These are phyloP conservation scores for Rubia occidens DNA, from an alignment of 305 asterid species.

Conservation along the genomic window DNA sequence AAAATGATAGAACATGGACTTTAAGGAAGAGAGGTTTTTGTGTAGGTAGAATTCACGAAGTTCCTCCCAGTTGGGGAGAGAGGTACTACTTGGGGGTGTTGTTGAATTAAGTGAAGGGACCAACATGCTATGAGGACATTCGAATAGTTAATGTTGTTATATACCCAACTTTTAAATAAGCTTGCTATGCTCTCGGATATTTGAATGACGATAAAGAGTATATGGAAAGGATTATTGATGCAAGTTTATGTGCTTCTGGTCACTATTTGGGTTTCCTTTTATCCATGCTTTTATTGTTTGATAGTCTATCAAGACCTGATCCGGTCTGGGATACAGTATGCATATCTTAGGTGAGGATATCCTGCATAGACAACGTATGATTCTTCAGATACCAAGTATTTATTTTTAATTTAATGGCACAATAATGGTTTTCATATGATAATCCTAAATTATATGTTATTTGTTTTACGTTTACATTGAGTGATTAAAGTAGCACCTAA, in stretches of 20 bases:
- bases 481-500: too few relatives aligned
- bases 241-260: not conserved
- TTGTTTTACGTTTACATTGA: too few relatives aligned
- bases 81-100: not conserved
- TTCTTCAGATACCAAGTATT: not conserved
- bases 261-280: not conserved
- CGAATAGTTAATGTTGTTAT: not conserved
- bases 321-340: not conserved
- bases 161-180: not conserved
- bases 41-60: not conserved
- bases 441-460: too few relatives aligned
- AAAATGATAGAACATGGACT: not conserved
- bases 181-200: not conserved
- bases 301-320: not conserved
- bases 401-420: too few relatives aligned
- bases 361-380: not conserved
- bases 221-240: not conserved
- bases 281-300: not conserved
- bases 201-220: constrained; percentile 7
- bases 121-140: not conserved
- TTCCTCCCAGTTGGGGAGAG: not conserved
- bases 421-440: too few relatives aligned
- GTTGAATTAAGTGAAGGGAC: not conserved
- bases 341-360: not conserved
- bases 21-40: not conserved